Evolutionary conservation across 2,329 filamentous ascomycete species (phyloP).

Genomic region (Albifimbria verrucaria): DNA sequence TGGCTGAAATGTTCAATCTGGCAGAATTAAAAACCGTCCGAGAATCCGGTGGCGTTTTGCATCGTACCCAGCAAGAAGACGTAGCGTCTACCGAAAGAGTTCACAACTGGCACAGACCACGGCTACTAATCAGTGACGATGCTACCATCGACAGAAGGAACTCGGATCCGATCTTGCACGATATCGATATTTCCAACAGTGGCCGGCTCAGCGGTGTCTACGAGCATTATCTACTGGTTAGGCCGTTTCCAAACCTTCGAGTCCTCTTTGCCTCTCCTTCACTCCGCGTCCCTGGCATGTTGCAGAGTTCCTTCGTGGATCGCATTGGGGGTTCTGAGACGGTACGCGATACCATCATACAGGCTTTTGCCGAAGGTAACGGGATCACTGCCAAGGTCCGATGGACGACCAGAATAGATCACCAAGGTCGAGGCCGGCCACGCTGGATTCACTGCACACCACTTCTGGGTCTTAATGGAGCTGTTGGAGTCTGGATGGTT

Average conservation of each 20-base stretch:
- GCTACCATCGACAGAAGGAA: constrained; percentile 13
- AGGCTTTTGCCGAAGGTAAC: constrained; percentile 64
- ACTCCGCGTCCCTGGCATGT: constrained; percentile 63
- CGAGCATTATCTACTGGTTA: constrained; percentile 60
- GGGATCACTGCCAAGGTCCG: constrained; percentile 73
- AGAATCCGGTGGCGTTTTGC: constrained; percentile 61
- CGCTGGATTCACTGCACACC: constrained; percentile 79
- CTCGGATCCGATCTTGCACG: constrained; percentile 16
- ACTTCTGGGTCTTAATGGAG: constrained; percentile 61
- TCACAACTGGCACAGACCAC: constrained; percentile 37
- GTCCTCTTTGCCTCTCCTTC: constrained; percentile 68
- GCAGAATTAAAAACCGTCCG: constrained; percentile 64
- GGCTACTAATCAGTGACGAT: constrained; percentile 37
- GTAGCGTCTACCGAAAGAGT: constrained; percentile 37
- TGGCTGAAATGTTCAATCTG: constrained; percentile 68
- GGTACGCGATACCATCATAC: constrained; percentile 44
- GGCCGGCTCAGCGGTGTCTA: constrained; percentile 32
- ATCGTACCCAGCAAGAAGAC: constrained; percentile 31
- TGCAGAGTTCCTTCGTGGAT: constrained; percentile 57
- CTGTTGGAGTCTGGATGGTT: constrained; percentile 76
- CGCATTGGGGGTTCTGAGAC: constrained; percentile 48
- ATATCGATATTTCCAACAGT: constrained; percentile 8
- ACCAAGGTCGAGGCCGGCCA: constrained; percentile 44
- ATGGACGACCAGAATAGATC: constrained; percentile 48
- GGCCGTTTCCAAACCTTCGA: constrained; percentile 62